These are phyloP conservation scores for Tritrichomonas musculus DNA, from an alignment of 208 protist genomes.

Conservation along the genomic window DNA sequence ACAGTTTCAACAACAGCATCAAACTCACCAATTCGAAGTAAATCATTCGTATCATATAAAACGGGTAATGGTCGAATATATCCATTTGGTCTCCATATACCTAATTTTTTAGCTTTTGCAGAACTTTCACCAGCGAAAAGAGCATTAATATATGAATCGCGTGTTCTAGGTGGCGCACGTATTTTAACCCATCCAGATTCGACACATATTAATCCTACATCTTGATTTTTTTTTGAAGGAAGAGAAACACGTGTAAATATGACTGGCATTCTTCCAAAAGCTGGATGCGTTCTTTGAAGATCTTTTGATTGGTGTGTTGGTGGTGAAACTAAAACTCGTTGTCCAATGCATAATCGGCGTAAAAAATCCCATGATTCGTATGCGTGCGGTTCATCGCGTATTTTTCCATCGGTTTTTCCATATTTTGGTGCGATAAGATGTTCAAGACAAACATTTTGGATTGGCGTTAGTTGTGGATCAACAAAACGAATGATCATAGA, in stretches of 20 bases:
- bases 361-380: constrained; percentile 2
- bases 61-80: background rate
- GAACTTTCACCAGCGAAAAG: background rate
- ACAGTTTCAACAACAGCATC: background rate
- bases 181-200: background rate
- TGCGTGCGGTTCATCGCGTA: constrained; percentile 1
- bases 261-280: background rate
- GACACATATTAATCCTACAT: background rate
- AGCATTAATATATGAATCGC: background rate
- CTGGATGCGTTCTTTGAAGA: background rate
- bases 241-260: background rate
- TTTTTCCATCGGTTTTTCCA: background rate
- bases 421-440: constrained; percentile 9
- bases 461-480: background rate
- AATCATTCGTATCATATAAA: background rate
- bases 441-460: background rate
- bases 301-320: background rate
- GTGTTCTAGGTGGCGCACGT: background rate
- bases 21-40: background rate
- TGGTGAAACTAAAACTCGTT: background rate
- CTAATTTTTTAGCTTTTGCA: background rate
- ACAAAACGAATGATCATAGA: background rate
- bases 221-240: background rate
- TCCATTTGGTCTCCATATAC: background rate
- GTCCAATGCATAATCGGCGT: background rate